A percentile compares a stretch with the other conserved stretches of the same genome.
phyloP scores from a whole-genome alignment of 306 rosid genomes.

The Rosa rugosa region DNA sequence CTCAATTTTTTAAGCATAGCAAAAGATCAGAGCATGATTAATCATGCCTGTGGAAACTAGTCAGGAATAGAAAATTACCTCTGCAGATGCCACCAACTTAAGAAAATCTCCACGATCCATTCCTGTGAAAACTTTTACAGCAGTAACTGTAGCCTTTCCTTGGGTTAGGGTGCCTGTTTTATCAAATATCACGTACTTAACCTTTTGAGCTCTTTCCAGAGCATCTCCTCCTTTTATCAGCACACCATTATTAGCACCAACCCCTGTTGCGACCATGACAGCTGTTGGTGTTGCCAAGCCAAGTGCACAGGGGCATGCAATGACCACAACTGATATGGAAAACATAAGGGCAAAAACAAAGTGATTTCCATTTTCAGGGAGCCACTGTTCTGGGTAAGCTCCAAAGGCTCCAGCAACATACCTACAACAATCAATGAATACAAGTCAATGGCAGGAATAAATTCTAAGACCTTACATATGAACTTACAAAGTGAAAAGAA shows the following conservation, averaged over 20 bases:
- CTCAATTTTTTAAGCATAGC: background rate
- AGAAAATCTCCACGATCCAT: slow-evolving; percentile 95
- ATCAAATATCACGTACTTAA: slow-evolving; percentile 84
- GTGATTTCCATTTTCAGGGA: slow-evolving; percentile 82
- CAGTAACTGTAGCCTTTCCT: slow-evolving; percentile 82
- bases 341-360: slow-evolving; percentile 98
- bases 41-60: background rate
- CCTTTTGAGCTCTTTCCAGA: slow-evolving; percentile 90
- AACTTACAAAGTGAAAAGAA: slow-evolving; percentile 10
- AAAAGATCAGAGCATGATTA: background rate
- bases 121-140: slow-evolving; percentile 73
- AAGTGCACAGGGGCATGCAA: slow-evolving; percentile 98
- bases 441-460: slow-evolving; percentile 16
- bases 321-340: slow-evolving; percentile 91
- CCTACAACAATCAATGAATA: slow-evolving; percentile 42
- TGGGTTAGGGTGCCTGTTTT: slow-evolving; percentile 98
- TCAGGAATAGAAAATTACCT: slow-evolving; percentile 53
- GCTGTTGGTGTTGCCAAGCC: slow-evolving; percentile 99
- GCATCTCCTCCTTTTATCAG: slow-evolving; percentile 98
- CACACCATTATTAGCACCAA: slow-evolving; percentile 97
- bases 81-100: slow-evolving; percentile 95
- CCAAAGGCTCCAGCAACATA: slow-evolving; percentile 75
- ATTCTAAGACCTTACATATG: slow-evolving; percentile 18
- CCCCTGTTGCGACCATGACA: slow-evolving; percentile 99
- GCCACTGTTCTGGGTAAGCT: slow-evolving; percentile 87